Evolutionary conservation across 192 early-diverging fungal genomes (phyloP), one percentile per base, ranked within the genome.

Genomic region (Coemansia aciculifera): DNA sequence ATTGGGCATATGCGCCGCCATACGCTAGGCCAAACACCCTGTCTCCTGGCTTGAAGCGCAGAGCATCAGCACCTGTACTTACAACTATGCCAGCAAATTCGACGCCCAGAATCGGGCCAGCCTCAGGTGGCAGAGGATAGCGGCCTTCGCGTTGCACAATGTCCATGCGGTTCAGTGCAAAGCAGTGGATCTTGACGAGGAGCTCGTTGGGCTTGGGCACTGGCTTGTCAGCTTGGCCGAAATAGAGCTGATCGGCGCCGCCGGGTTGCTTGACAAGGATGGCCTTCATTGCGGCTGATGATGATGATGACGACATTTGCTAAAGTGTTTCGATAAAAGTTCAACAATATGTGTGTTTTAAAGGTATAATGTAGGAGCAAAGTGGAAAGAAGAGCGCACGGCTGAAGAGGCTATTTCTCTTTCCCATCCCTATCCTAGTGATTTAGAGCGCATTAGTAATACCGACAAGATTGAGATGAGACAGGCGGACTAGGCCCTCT

Each of bases 151-250:
- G 87, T 75, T 94, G 92, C 9, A 86, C 5, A 52, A 91, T 84
- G 67, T 94, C 92, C 89, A 92, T 89, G 19, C 92, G 86, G 64
- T 94, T 94, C 54, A 92, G 72, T 27, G 77, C 88, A 77, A 93
- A 90, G 52, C 67, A 82, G 37, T 59, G 63, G 62, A 88, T 75
- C 70, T 87, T 85, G 49, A 88, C 74, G 12, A 88, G 75, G 5
- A 88, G 32, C 62, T 88, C 69, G 63, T 66, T 83, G 40, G 71
- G 48, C 38, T 36, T 64, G 6, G 85, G 80, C 8, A 21, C 59
- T 8, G 87, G 87, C 24, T 62, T 83, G 0, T 62, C 71, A 19
- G 73, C 66, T 29, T 79, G 72, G 5, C 85, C 87, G 46, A 88
- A 60, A 36, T 79, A 77, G 38, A 88, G 71, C 61, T 87, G 80